Conservation (phyloP, 1,284 basidiomycete genomes). For the Trichosporon sp. region DNA sequence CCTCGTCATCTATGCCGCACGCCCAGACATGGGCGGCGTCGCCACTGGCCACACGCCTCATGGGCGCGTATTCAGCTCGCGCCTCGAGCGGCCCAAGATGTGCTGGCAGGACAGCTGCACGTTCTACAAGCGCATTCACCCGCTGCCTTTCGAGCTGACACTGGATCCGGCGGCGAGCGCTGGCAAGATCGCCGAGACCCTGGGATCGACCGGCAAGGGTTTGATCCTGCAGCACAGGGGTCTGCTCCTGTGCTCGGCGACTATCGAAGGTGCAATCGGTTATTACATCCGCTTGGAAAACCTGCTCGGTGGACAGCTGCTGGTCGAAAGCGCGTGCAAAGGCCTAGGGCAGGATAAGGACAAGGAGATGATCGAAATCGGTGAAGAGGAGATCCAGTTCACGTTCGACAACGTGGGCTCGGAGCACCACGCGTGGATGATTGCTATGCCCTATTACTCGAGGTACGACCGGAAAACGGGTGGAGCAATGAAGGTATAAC, state of each 20-base stretch:
- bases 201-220: conserved; percentile 21
- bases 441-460: conserved; percentile 31
- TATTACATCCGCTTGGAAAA: conserved; percentile 29
- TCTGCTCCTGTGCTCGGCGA: conserved; percentile 23
- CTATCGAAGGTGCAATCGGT: conserved; percentile 28
- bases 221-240: conserved; percentile 28
- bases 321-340: conserved; percentile 25
- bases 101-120: conserved; percentile 33
- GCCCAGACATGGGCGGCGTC: conserved; percentile 26
- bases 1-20: conserved; percentile 24
- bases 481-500: conserved; percentile 8
- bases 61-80: conserved; percentile 23
- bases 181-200: conserved; percentile 7
- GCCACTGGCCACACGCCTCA: conserved; percentile 25
- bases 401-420: conserved; percentile 28
- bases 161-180: neutral
- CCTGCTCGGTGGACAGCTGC: conserved; percentile 25
- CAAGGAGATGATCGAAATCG: conserved; percentile 23
- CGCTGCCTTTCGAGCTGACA: conserved; percentile 17
- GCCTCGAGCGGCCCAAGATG: conserved; percentile 21
- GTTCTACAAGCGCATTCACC: conserved; percentile 21
- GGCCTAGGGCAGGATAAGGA: conserved; percentile 17
- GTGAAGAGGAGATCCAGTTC: conserved; percentile 30
- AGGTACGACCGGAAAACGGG: conserved; percentile 11
- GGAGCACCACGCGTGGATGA: conserved; percentile 31